Base-by-base conservation (phyloP, 1,284 basidiomycete species). In the Moniliophthora roreri region DNA sequence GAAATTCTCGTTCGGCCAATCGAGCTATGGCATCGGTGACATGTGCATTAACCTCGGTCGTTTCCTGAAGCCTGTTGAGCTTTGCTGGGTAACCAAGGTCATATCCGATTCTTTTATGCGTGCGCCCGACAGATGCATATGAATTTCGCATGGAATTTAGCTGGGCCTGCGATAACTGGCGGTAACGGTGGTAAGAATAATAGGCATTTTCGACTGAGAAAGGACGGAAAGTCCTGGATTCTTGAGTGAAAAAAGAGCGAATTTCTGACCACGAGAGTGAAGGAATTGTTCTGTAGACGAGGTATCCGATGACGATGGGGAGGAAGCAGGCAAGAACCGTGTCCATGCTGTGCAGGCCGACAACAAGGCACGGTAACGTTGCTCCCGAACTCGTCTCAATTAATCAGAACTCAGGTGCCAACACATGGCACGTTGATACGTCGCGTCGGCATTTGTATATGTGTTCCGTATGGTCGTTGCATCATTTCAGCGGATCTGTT, bases 61-160 rank as follows among this genome's bases (percentile, higher is more conserved):
- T 70, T 32, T 78, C 68, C 50, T 72, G 70, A 0, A 82, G 68
- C 10, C 57, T 65, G 18, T 76, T 70, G 11, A 86, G 69, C 61
- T 84, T 84, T 16, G 61, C 63, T 4, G 74, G 65, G 62, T 86
- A 87, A 0, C 79, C 80, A 34, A 86, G 69, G 18, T 70, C 71
- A 60, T 74, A 74, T 1, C 76, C 82, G 3, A 84, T 61, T 15
- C 75, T 73, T 59, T 76, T 80, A 59, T 77, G 73, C 4, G 61
- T 57, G 3, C 76, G 68, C 23, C 69, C 62, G 24, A 78, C 63
- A 11, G 66, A 65, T 3, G 60, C 56, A 53, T 77, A 80, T 0
- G 73, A 68, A 0, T 58, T 56, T 38, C 68, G 71, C 66, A 78
- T 75, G 4, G 59, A 60, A 1, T 59, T 44, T 0, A 73, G 56